Evolutionary conservation across 805 yeast genomes (phyloP).

Genomic region (Schwanniomyces yamadae): DNA sequence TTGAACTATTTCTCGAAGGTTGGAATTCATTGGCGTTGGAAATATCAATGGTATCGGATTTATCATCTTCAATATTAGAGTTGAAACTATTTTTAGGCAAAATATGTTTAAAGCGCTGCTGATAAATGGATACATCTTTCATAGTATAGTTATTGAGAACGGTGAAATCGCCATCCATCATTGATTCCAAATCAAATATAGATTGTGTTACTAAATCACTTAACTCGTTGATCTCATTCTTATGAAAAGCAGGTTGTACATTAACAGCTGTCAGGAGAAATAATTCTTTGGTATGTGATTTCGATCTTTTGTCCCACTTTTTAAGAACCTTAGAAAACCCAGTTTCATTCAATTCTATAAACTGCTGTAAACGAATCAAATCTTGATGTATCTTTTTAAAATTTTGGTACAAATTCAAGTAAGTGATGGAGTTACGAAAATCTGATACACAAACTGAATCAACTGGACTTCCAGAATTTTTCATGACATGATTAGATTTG

Average conservation of each 20-base stretch:
- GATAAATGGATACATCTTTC: not conserved
- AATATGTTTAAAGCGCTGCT: constrained; percentile 4
- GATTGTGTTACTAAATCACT: constrained; percentile 72
- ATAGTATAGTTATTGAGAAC: constrained; percentile 20
- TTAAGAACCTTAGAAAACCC: constrained; percentile 95
- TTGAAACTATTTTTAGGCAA: not conserved
- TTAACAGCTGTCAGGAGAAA: constrained; percentile 90
- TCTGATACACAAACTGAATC: constrained; percentile 21
- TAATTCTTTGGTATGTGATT: constrained; percentile 90
- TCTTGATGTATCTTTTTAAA: constrained; percentile 88
- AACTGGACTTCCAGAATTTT: not conserved
- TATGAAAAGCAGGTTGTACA: constrained; percentile 94
- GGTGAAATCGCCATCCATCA: constrained; percentile 45
- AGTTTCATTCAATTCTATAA: constrained; percentile 89
- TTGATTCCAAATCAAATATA: constrained; percentile 69
- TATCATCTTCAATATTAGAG: not conserved
- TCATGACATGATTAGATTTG: constrained; percentile 2
- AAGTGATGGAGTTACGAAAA: constrained; percentile 70
- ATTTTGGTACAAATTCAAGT: constrained; percentile 80
- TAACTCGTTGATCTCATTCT: constrained; percentile 79
- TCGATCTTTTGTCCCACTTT: constrained; percentile 97
- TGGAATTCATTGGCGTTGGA: constrained; percentile 2
- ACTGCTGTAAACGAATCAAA: constrained; percentile 84
- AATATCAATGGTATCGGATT: constrained; percentile 1
- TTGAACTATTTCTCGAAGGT: constrained; percentile 15